phyloP scores from a whole-genome alignment of 768 basidiomycete species.

The Suillus decipiens region DNA sequence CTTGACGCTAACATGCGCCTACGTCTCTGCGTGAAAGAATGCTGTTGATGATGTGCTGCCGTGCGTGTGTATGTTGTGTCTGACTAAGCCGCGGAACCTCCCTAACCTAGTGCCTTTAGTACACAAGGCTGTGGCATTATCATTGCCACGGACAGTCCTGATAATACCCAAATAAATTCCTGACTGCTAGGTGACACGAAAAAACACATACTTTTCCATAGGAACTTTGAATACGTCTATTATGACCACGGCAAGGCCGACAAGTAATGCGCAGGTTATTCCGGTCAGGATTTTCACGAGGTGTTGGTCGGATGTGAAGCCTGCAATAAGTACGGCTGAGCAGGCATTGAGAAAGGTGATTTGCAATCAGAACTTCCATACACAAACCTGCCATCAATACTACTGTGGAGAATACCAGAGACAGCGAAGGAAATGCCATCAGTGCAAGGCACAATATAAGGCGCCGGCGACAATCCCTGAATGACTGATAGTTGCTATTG shows the following conservation, averaged over 20 bases:
- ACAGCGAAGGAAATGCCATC: not conserved
- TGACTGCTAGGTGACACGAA: not conserved
- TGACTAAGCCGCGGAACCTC: too few relatives aligned
- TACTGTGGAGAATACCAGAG: not conserved
- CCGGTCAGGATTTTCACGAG: not conserved
- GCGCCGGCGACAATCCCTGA: not conserved
- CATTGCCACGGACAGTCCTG: not conserved
- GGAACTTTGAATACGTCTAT: not conserved
- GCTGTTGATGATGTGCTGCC: too few relatives aligned
- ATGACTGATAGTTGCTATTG: not conserved
- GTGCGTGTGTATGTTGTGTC: too few relatives aligned
- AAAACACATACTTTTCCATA: not conserved
- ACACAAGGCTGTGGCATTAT: not conserved
- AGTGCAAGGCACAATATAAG: not conserved
- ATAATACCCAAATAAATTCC: not conserved
- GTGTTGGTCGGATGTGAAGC: not conserved
- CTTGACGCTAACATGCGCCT: too few relatives aligned
- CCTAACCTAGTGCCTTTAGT: too few relatives aligned
- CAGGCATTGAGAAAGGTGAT: not conserved
- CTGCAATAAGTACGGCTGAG: not conserved
- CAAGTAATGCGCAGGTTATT: fast-evolving
- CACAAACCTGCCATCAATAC: not conserved
- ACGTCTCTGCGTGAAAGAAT: too few relatives aligned
- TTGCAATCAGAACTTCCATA: not conserved
- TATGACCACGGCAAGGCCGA: not conserved